Base-by-base conservation (phyloP, 371 early-diverging fungal genomes). In the Globomyces sp. region DNA sequence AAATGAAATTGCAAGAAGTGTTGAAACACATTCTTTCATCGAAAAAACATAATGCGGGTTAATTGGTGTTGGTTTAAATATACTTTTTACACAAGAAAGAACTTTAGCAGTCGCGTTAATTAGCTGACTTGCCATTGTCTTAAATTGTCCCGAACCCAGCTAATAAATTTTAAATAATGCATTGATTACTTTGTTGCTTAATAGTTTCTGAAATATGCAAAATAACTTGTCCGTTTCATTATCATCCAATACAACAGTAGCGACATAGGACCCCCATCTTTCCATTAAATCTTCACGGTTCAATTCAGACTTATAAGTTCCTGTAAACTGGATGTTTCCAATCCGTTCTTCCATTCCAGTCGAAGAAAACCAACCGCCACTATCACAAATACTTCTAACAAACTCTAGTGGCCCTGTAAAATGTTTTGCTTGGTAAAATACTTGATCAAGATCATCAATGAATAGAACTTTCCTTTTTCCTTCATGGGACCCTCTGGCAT, bases 381-480 rank as follows among this genome's bases (percentile, higher is more conserved):
- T 51, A 50, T 65, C 73, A 40, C 70, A 42, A 13, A 58, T 66
- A 68, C 53, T 65, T 6, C 79, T 58, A 42, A 68, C 46, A 5
- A 68, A 24, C 55, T 78, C 79, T 24, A 74, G 44, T 8, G 67
- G 63, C 11, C 68, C 61, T 9, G 69, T 45, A 24, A 24, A 24
- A 10, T 58, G 58, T 9, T 13, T 45, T 40, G 24, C 66, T 55
- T 44, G 55, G 50, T 9, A 13, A 10, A 34, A 65, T 40, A 53
- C 49, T 47, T 55, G 57, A 55, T 63, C 68, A 5, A 72, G 36
- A 59, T 78, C 78, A 57, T 78, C 79, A 13, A 78, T 57, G 44
- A 77, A 68, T 10, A 71, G 34, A 9, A 67, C 57, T n/a, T 64
- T 58, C 1, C 51, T 50, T 11, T 68, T 53, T 2, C 69, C 71